phyloP scores from a whole-genome alignment of 2,329 filamentous ascomycete species.

The Plenodomus biglobosus region DNA sequence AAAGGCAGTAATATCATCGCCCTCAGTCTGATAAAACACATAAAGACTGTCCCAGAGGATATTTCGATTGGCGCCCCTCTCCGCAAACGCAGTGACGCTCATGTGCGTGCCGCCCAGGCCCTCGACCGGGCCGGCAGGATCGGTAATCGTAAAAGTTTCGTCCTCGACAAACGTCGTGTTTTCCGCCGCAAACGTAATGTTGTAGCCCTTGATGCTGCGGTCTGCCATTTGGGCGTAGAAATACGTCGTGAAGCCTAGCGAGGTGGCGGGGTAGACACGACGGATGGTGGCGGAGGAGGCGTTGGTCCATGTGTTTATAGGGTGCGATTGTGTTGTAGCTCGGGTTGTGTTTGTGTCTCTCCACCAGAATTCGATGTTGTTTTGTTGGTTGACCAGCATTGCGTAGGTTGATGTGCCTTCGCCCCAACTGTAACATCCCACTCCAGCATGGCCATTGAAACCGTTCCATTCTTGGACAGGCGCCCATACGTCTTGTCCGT shows the following conservation, averaged over 20 bases:
- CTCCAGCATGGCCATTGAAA: constrained; percentile 49
- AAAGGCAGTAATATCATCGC: constrained; percentile 36
- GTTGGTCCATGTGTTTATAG: constrained; percentile 46
- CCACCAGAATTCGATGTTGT: constrained; percentile 49
- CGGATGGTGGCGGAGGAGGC: constrained; percentile 31
- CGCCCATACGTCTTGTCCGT: constrained; percentile 42
- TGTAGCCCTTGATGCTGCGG: constrained; percentile 43
- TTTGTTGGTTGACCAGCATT: constrained; percentile 47
- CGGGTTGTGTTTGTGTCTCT: constrained; percentile 46
- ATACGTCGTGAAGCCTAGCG: constrained; percentile 47
- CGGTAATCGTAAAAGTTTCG: constrained; percentile 39
- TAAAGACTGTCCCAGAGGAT: constrained; percentile 32
- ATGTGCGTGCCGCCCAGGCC: constrained; percentile 47
- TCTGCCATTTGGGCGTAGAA: constrained; percentile 47
- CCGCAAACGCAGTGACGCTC: constrained; percentile 41
- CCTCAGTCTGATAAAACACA: constrained; percentile 37
- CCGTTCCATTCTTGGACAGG: constrained; percentile 41
- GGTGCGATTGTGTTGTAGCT: constrained; percentile 35
- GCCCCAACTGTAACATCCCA: constrained; percentile 50
- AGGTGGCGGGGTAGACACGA: constrained; percentile 44
- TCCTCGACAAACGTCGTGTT: constrained; percentile 39
- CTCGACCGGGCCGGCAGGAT: constrained; percentile 26
- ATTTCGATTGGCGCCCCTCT: constrained; percentile 20
- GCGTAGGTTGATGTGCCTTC: constrained; percentile 44
- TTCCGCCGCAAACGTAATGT: constrained; percentile 44